Conservation (phyloP, 208 protist genomes). For the Leishmania aethiopica region DNA sequence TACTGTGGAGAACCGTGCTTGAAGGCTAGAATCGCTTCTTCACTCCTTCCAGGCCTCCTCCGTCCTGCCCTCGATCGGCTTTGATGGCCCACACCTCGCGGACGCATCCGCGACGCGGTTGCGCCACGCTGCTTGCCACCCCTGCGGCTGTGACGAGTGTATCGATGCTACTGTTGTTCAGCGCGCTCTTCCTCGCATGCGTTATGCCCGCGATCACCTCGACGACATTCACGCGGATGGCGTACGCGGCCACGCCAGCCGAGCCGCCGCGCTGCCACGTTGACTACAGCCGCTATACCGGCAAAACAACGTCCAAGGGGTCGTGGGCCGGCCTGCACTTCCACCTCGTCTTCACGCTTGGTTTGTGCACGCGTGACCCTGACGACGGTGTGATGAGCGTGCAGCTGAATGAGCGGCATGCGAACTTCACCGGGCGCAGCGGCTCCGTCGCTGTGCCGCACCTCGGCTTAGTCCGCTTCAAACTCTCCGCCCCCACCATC, state of each 20-base stretch:
- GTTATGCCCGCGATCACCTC: background rate
- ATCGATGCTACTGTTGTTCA: background rate
- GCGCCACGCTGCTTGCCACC: background rate
- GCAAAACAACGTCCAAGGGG: conserved; percentile 41
- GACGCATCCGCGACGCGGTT: background rate
- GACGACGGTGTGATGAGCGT: conserved; percentile 33
- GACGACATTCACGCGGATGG: background rate
- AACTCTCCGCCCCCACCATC: conserved; percentile 12
- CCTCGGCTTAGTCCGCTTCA: conserved; percentile 31
- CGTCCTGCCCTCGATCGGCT: background rate
- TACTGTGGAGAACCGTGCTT: background rate
- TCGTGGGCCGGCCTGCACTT: conserved; percentile 49
- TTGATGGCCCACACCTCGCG: background rate
- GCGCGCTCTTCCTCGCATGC: background rate
- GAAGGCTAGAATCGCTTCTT: background rate
- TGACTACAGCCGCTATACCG: conserved; percentile 36
- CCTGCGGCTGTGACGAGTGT: background rate
- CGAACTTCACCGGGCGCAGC: conserved; percentile 22
- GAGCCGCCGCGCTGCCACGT: conserved; percentile 43
- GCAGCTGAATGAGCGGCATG: conserved; percentile 38
- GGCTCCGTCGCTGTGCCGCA: conserved; percentile 30
- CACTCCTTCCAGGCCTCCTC: background rate
- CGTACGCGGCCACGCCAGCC: background rate
- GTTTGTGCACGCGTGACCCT: conserved; percentile 37
- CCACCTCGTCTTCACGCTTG: conserved; percentile 35